A percentile compares a stretch with the other conserved stretches of the same genome.
phyloP scores from a whole-genome alignment of 805 yeast genomes.

The Saccharomycopsis sp. region DNA sequence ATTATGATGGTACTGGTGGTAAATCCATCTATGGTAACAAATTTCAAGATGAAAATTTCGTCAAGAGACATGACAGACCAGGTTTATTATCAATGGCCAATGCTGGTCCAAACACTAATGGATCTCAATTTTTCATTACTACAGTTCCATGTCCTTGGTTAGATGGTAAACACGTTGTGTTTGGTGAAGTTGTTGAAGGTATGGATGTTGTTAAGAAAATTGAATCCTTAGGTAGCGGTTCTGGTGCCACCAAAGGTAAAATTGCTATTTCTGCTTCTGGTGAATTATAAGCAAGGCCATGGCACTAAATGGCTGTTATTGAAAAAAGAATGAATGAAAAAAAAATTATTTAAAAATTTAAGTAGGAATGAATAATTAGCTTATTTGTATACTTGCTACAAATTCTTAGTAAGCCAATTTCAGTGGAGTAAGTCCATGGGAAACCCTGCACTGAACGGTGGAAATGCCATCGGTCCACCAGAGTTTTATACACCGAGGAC shows the following conservation, averaged over 20 bases:
- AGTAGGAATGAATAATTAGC: no score
- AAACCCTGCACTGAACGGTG: no score
- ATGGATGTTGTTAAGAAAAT: slow-evolving; percentile 72
- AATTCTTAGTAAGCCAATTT: no score
- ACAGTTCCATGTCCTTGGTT: slow-evolving; percentile 84
- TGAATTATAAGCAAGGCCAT: slow-evolving; percentile 26
- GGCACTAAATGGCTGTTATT: no score
- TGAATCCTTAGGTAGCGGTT: slow-evolving; percentile 60
- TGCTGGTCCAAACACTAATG: slow-evolving; percentile 97
- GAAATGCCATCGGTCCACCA: no score
- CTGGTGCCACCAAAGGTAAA: slow-evolving; percentile 65
- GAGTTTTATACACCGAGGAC: no score
- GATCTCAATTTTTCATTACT: slow-evolving; percentile 95
- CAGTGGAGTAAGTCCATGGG: no score
- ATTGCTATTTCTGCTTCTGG: slow-evolving; percentile 78
- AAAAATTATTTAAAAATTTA: no score
- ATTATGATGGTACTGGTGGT: slow-evolving; percentile 97
- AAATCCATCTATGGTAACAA: slow-evolving; percentile 78
- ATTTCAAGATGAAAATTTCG: slow-evolving; percentile 74
- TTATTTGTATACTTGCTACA: no score
- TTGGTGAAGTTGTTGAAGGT: slow-evolving; percentile 86
- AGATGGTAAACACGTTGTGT: slow-evolving; percentile 92
- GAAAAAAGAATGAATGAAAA: no score
- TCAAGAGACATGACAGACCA: slow-evolving; percentile 69
- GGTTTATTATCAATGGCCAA: slow-evolving; percentile 93